These are phyloP conservation scores for Candida takata DNA, from an alignment of 805 yeast genomes.

Conservation along the genomic window DNA sequence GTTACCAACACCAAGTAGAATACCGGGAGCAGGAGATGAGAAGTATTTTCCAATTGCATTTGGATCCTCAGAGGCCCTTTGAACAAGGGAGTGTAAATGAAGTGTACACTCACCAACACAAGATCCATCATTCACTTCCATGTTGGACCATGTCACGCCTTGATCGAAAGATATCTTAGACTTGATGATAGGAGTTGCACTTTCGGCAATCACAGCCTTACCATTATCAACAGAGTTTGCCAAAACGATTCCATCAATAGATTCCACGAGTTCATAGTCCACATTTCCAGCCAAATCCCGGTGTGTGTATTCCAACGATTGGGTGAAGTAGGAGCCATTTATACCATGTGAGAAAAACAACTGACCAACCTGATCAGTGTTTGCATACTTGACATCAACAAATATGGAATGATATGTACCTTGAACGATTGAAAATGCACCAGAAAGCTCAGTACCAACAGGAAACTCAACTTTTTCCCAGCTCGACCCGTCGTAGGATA, in stretches of 20 bases:
- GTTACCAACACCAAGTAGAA: constrained; percentile 37
- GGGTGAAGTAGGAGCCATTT: constrained; percentile 44
- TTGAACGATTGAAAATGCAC: constrained; percentile 26
- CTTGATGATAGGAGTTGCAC: constrained; percentile 11
- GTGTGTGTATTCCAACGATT: constrained; percentile 35
- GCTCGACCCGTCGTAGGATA: constrained; percentile 26
- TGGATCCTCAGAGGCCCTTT: constrained; percentile 19
- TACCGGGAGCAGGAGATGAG: constrained; percentile 39
- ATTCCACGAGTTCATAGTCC: constrained; percentile 35
- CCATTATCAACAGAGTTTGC: constrained; percentile 31
- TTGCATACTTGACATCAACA: constrained; percentile 27
- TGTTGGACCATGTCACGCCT: constrained; percentile 28
- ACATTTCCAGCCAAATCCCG: constrained; percentile 24
- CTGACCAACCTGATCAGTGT: constrained; percentile 22
- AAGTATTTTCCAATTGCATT: constrained; percentile 25
- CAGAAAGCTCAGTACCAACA: constrained; percentile 12
- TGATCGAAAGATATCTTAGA: constrained; percentile 33
- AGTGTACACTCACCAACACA: constrained; percentile 22
- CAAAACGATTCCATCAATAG: constrained; percentile 58
- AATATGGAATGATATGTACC: constrained; percentile 35
- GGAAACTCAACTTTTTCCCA: constrained; percentile 33
- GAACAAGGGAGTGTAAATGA: constrained; percentile 30
- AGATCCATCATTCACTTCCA: constrained; percentile 24
- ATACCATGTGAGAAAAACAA: constrained; percentile 34
- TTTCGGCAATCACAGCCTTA: constrained; percentile 8